Conservation (phyloP, 352 stramenopile species). For the Thraustochytrium sp. region DNA sequence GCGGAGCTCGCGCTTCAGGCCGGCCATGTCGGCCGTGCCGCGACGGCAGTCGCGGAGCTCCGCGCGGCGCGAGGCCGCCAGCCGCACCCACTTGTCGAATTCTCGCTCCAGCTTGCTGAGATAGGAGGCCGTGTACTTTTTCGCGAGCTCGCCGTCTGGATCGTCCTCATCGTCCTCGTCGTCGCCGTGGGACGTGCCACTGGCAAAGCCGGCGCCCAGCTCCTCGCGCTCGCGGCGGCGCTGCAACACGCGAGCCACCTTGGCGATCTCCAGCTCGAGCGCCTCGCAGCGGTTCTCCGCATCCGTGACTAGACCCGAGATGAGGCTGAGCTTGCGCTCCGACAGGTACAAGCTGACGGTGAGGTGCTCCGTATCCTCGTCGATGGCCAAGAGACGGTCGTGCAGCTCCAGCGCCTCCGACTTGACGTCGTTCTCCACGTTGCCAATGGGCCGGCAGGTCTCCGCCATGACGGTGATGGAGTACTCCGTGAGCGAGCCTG, state of each 20-base stretch:
- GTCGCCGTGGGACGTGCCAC: too few relatives aligned
- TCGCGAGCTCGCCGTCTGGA: neutral
- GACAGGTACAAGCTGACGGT: constrained; percentile 31
- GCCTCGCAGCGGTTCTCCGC: neutral
- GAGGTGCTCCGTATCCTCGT: constrained; percentile 10
- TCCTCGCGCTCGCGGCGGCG: neutral
- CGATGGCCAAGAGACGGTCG: neutral
- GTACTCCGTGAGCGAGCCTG: neutral
- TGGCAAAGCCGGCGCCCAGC: neutral
- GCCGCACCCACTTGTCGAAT: constrained; percentile 32
- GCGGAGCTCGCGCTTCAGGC: neutral
- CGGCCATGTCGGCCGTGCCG: constrained; percentile 16
- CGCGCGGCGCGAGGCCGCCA: neutral
- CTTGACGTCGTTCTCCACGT: neutral
- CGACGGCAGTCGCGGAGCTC: neutral
- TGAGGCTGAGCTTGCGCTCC: constrained; percentile 23
- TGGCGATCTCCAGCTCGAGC: neutral
- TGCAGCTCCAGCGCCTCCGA: neutral
- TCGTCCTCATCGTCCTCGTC: neutral
- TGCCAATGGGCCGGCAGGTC: neutral
- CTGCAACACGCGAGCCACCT: neutral
- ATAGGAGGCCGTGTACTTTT: neutral
- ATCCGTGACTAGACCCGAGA: neutral
- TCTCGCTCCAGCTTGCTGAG: constrained; percentile 9
- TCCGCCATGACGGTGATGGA: constrained; percentile 33